Percentiles rank a stretch among this genome's conserved stretches.
phyloP scores from a whole-genome alignment of 768 basidiomycete species.

The Rhodotorula kratochvilovae region DNA sequence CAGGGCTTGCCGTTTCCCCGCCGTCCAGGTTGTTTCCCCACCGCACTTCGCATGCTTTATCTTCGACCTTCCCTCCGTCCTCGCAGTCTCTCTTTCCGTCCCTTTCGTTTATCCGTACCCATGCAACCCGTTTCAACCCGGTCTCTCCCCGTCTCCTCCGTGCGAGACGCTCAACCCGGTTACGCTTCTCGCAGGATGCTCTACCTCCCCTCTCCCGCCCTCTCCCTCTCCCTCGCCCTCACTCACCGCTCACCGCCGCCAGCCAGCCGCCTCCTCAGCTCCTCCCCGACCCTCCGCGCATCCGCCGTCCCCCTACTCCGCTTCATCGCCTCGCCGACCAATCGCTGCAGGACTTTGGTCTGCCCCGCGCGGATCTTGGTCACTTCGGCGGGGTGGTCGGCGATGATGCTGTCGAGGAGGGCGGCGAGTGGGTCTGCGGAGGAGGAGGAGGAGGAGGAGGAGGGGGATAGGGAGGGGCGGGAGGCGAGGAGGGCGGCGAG shows the following conservation, averaged over 20 bases:
- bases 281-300: conserved; percentile 57
- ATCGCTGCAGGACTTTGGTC: conserved; percentile 69
- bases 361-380: conserved; percentile 65
- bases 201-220: too few species aligned
- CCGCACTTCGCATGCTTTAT: too few species aligned
- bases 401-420: conserved; percentile 64
- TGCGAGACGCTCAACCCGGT: too few species aligned
- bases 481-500: conserved; percentile 64
- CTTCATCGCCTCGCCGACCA: conserved; percentile 83
- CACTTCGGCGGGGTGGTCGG: conserved; percentile 62
- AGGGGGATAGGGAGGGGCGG: neutral
- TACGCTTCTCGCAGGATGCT: too few species aligned
- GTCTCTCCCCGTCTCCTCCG: too few species aligned
- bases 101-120: too few species aligned
- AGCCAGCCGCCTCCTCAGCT: conserved; percentile 47
- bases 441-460: conserved; percentile 43
- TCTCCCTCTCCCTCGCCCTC: neutral
- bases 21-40: too few species aligned
- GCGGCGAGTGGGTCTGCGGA: conserved; percentile 47
- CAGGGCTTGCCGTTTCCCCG: too few species aligned
- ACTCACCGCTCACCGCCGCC: neutral
- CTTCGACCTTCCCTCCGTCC: too few species aligned
- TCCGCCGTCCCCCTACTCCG: conserved; percentile 71
- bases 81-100: too few species aligned
- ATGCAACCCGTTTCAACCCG: too few species aligned